phyloP scores from a whole-genome alignment of 306 rosid species.

The Corylus americana region DNA sequence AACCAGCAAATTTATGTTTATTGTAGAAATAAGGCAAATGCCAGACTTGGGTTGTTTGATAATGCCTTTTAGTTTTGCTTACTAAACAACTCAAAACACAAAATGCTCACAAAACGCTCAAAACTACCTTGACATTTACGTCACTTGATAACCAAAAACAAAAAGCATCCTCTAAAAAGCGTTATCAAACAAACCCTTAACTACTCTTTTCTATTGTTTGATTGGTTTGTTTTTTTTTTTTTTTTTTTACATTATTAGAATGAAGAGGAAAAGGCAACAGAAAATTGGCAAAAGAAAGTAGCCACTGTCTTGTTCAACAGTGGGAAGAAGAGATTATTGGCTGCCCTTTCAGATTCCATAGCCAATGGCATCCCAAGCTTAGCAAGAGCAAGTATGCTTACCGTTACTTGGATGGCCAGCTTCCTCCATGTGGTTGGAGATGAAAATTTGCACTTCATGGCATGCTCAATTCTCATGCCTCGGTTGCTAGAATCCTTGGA shows the following conservation, averaged over 20 bases:
- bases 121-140: too few relatives aligned
- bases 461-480: slow-evolving; percentile 56
- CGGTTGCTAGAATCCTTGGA: slow-evolving; percentile 51
- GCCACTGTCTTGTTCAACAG: slow-evolving; percentile 51
- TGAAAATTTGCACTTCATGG: slow-evolving; percentile 38
- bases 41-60: too few relatives aligned
- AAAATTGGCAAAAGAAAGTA: slow-evolving; percentile 67
- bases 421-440: slow-evolving; percentile 49
- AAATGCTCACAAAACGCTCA: too few relatives aligned
- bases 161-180: too few relatives aligned
- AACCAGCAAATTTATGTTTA: not conserved
- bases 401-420: slow-evolving; percentile 72
- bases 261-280: slow-evolving; percentile 55
- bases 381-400: slow-evolving; percentile 68
- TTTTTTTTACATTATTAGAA: slow-evolving; percentile 25
- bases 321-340: slow-evolving; percentile 55
- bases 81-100: too few relatives aligned
- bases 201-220: slow-evolving; percentile 7
- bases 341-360: slow-evolving; percentile 62
- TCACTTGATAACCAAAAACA: too few relatives aligned
- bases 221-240: slow-evolving; percentile 1
- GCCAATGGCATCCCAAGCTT: slow-evolving; percentile 56
- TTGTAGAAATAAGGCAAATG: too few relatives aligned
- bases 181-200: not conserved
- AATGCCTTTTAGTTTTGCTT: too few relatives aligned